Evolutionary conservation across 2,329 filamentous ascomycete genomes (phyloP), one percentile per base, ranked within the genome.

Genomic region (Botrytis tulipae): DNA sequence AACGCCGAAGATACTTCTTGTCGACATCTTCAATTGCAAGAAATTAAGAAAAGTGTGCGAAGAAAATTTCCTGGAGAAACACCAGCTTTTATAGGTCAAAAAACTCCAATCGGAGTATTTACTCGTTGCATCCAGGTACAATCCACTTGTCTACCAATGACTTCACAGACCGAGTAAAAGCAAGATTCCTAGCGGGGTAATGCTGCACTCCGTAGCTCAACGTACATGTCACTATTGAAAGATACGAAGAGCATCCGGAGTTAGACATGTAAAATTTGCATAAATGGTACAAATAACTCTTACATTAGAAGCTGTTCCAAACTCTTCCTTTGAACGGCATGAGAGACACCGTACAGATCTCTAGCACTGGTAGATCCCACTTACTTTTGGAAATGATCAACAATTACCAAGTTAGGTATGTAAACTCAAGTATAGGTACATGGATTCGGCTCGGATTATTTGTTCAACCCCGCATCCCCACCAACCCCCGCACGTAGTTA

Each of bases 121-220:
- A 29, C 65, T 68, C 35, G 5, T 29, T 68, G 18, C 7, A 57
- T 32, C 48, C 14, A n/a, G 51, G 40, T 40, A 57, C 14, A 42
- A 16, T 22, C 20, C 2, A 57, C 18, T 32, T 42, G n/a, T 42
- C 25, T 32, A 22, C 46, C 37, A 57, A 67, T 72, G 61, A 46
- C 70, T 67, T 66, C 70, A 72, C 51, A 14, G 46, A 29, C 22
- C n/a, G 63, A 35, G 20, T 62, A 65, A 44, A 46, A 66, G 46
- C 37, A 72, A 54, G 60, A 72, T 68, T 32, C 44, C 29, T 32
- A 46, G 70, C 37, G 70, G 70, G 62, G 62, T 72, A 48, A 60
- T 72, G 20, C 46, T 67, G 59, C 37, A 51, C 37, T 25, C n/a
- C 8, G 14, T 66, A 40, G 25, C 37, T 65, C 10, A 25, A 57